A percentile compares a stretch with the other conserved stretches of the same genome.
Evolutionary conservation across 192 early-diverging fungal genomes (phyloP).

Genomic region (Ambispora gerdemannii): DNA sequence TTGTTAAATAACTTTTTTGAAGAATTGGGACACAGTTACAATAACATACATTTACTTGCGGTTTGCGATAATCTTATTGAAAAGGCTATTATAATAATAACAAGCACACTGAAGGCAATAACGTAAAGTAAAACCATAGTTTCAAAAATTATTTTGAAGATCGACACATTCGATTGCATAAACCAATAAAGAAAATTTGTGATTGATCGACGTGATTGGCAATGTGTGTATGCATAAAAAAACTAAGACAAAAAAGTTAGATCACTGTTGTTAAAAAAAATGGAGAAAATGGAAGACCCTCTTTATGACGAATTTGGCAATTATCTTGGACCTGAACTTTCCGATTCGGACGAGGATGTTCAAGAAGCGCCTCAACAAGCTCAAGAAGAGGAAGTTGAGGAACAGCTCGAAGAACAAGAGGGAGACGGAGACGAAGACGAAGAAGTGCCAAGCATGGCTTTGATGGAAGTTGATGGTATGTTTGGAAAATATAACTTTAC

Average conservation of each 20-base stretch:
- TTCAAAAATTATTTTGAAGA: background rate
- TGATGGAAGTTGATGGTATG: conserved; percentile 70
- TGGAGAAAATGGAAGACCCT: conserved; percentile 63
- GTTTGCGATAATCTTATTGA: too few relatives aligned
- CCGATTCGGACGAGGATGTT: conserved; percentile 63
- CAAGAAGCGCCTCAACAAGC: conserved; percentile 35
- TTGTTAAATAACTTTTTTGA: too few relatives aligned
- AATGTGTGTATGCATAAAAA: background rate
- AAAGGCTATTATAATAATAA: too few relatives aligned
- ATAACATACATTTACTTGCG: too few relatives aligned
- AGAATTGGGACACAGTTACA: too few relatives aligned
- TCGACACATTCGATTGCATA: background rate
- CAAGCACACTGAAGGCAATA: background rate
- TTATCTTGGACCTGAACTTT: conserved; percentile 96
- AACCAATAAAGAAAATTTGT: background rate
- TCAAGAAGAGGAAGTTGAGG: conserved; percentile 34
- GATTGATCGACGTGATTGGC: background rate
- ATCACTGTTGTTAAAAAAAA: conserved; percentile 26
- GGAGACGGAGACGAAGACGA: conserved; percentile 50
- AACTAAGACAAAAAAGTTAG: background rate
- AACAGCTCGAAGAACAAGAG: conserved; percentile 46
- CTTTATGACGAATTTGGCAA: conserved; percentile 95
- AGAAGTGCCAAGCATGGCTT: conserved; percentile 40
- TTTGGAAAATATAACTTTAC: too few relatives aligned
- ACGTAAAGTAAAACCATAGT: background rate